Percentiles rank a stretch among this genome's conserved stretches.
phyloP scores from a whole-genome alignment of 202 grass and related monocot species.

The Dendrocalamus latiflorus region DNA sequence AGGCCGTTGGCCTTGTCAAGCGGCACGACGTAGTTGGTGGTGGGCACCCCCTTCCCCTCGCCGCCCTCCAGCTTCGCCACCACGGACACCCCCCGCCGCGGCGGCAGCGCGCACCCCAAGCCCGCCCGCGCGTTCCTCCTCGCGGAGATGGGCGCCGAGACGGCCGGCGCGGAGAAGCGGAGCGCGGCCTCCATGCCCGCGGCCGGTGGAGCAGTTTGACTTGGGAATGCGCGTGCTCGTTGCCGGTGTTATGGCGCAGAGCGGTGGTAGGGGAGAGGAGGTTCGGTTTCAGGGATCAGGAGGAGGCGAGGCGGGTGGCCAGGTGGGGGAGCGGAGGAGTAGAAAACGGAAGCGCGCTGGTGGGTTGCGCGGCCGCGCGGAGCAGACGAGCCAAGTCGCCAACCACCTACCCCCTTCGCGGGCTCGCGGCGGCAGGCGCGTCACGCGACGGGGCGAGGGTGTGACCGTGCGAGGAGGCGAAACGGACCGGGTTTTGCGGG shows the following conservation, averaged over 20 bases:
- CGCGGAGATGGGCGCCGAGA: not conserved
- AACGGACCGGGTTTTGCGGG: no score
- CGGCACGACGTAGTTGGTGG: slow-evolving; percentile 93
- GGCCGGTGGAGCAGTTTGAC: not conserved
- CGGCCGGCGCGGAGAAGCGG: not conserved
- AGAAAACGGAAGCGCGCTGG: slow-evolving; percentile 13
- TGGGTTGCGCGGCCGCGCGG: no score
- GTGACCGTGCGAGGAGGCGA: not conserved
- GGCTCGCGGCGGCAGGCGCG: no score
- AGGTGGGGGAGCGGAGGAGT: not conserved
- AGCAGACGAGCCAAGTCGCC: not conserved
- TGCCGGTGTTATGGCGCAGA: not conserved
- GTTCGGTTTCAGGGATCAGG: not conserved
- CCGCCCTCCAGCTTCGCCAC: slow-evolving; percentile 45
- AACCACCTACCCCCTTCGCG: no score
- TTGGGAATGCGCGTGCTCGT: not conserved
- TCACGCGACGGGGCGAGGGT: no score
- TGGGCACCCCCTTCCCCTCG: slow-evolving; percentile 65
- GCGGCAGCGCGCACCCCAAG: slow-evolving; percentile 12
- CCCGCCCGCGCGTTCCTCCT: not conserved
- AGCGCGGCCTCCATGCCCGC: slow-evolving; percentile 35
- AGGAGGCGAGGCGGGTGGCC: no score
- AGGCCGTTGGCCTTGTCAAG: slow-evolving; percentile 67
- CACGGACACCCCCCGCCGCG: not conserved
- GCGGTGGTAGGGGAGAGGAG: not conserved